Conservation (phyloP, 371 early-diverging fungal species). For the Mortierella sp. region DNA sequence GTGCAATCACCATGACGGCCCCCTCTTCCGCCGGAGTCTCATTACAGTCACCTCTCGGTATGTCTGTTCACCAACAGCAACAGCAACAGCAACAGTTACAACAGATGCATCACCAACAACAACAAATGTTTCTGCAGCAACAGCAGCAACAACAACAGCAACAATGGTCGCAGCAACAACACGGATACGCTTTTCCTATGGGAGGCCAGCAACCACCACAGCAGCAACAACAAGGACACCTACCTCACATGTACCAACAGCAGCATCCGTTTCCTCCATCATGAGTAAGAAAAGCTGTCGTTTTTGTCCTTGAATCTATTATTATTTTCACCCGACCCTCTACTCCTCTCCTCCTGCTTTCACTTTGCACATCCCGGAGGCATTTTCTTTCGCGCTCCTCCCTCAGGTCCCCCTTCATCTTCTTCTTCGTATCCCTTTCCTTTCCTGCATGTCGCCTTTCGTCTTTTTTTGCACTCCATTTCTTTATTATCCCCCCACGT, state of each 20-base stretch:
- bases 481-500: no score
- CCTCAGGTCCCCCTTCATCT: neutral
- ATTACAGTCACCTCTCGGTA: slow-evolving; percentile 9
- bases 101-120: slow-evolving; percentile 5
- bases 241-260: slow-evolving; percentile 26
- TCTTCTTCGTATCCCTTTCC: no score
- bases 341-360: neutral
- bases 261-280: slow-evolving; percentile 5
- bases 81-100: slow-evolving; percentile 21
- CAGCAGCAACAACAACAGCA: slow-evolving; percentile 4
- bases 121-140: slow-evolving; percentile 1
- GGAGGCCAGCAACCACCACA: neutral
- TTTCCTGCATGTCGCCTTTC: no score
- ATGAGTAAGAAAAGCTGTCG: no score
- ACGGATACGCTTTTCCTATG: neutral
- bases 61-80: slow-evolving; percentile 23
- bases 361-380: neutral
- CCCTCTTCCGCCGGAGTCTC: neutral
- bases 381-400: neutral
- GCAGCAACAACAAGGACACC: slow-evolving; percentile 29
- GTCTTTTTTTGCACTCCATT: no score
- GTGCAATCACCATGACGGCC: neutral
- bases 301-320: no score
- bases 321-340: neutral
- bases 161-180: slow-evolving; percentile 17